Percentiles rank a stretch among this genome's conserved stretches.
Evolutionary conservation across 345 rosid species (phyloP).

Genomic region (Bretschneidera sinensis): DNA sequence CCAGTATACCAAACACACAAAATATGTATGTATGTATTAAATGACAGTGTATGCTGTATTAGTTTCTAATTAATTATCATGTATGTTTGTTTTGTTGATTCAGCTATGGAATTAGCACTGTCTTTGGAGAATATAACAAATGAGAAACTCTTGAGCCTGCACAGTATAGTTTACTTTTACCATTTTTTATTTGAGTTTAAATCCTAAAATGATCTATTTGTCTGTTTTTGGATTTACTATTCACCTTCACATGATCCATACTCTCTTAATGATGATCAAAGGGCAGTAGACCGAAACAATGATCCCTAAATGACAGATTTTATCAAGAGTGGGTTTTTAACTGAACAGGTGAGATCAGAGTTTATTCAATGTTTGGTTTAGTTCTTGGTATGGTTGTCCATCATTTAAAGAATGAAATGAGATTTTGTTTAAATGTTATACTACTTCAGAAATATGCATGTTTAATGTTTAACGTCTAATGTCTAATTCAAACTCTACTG

Average conservation of each 20-base stretch:
- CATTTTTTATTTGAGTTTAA: not conserved
- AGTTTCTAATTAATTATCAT: not conserved
- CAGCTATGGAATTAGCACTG: conserved; percentile 92
- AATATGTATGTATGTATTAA: too few species aligned
- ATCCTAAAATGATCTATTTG: not conserved
- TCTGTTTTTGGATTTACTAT: not conserved
- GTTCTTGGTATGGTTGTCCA: not conserved
- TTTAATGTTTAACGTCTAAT: too few species aligned
- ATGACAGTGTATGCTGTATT: not conserved
- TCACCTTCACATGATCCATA: not conserved
- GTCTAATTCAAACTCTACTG: too few species aligned
- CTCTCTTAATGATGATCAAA: conserved; percentile 16
- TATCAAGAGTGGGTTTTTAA: conserved; percentile 59
- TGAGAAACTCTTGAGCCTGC: conserved; percentile 70
- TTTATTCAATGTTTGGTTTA: not conserved
- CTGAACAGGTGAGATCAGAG: conserved; percentile 53
- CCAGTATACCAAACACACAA: too few species aligned
- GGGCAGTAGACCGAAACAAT: conserved; percentile 61
- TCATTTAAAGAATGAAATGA: too few species aligned
- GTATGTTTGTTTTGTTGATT: not conserved
- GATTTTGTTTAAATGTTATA: too few species aligned
- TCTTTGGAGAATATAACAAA: conserved; percentile 84
- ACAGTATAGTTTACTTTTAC: conserved; percentile 34
- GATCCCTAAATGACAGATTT: conserved; percentile 73
- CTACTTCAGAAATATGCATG: too few species aligned